Evolutionary conservation across 169 alveolate genomes (phyloP), one percentile per base, ranked within the genome.

Genomic region (Eimeria acervulina): DNA sequence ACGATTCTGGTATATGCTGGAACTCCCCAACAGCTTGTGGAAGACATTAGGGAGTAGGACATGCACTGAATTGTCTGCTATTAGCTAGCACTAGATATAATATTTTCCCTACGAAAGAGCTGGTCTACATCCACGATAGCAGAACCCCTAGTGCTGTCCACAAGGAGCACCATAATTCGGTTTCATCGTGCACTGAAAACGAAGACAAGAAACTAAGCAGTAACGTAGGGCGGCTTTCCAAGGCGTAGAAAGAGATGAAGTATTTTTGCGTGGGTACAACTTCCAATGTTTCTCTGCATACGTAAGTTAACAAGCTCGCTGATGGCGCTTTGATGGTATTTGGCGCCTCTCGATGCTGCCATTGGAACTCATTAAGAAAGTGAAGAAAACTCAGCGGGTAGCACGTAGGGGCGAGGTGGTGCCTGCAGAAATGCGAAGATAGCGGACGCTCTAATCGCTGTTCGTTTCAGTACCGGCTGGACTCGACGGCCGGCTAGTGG

Each of bases 401-500:
- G 44, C 47, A 44, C 66, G 28, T 28, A 33, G 17, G 66, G 26
- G 70, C 44, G 17, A 8, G 23, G 31, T 19, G 42, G 6, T 3
- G 66, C 36, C 42, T 80, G 28, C 8, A 80, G 17, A 17, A 47
- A 8, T n/a, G 28, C 7, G 6, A 17, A n/a, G 61, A 19, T 21
- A 28, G 28, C 68, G 12, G 26, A 13, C 5, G 44, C 15, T 28
- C 42, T 42, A 47, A 52, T 52, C 90, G 70, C 76, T 84, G 93
- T 38, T 84, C 55, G 93, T 33, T 51, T 55, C 78, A 40, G 36
- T 40, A 21, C 76, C 68, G 3, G 80, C 33, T 36, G 76, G 31
- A 61, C 93, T 55, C 31, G 93, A 55, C 76, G 15, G 68, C 76
- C 78, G 61, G 28, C 93, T 84, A 36, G 15, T 55, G 55, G 76